These are phyloP conservation scores for Penicillium argentinense DNA, from an alignment of 495 filamentous ascomycete species.

Conservation along the genomic window DNA sequence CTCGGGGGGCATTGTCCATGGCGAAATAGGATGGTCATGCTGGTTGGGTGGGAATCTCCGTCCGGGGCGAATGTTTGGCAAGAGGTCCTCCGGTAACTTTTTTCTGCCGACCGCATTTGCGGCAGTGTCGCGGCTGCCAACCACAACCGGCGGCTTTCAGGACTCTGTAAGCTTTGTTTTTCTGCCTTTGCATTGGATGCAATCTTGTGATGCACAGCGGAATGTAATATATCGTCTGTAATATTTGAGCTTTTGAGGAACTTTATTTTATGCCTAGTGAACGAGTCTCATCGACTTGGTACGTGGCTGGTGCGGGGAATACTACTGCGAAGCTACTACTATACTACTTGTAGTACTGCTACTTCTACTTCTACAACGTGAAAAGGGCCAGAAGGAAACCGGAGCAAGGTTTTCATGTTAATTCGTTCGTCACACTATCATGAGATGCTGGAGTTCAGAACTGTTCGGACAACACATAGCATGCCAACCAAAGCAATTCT, in stretches of 20 bases:
- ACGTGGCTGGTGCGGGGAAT: too few relatives aligned
- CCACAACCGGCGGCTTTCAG: not conserved
- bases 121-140: not conserved
- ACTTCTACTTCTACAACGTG: not conserved
- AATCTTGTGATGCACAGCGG: too few relatives aligned
- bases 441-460: constrained; percentile 44
- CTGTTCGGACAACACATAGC: constrained; percentile 38
- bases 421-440: constrained; percentile 50
- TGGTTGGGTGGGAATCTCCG: constrained; percentile 20
- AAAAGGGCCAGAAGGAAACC: not conserved
- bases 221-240: too few relatives aligned
- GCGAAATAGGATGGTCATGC: constrained; percentile 38
- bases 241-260: too few relatives aligned
- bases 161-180: too few relatives aligned
- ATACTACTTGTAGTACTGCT: not conserved
- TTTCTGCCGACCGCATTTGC: constrained; percentile 18
- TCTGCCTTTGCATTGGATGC: too few relatives aligned
- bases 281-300: too few relatives aligned
- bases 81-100: constrained; percentile 7
- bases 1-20: constrained; percentile 58
- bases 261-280: too few relatives aligned
- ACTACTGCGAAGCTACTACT: not conserved
- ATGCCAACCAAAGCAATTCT: constrained; percentile 46
- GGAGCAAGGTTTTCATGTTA: constrained; percentile 26
- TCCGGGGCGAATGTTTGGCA: constrained; percentile 1